Evolutionary conservation across 2,329 filamentous ascomycete genomes (phyloP).

Genomic region (Cordyceps militaris): DNA sequence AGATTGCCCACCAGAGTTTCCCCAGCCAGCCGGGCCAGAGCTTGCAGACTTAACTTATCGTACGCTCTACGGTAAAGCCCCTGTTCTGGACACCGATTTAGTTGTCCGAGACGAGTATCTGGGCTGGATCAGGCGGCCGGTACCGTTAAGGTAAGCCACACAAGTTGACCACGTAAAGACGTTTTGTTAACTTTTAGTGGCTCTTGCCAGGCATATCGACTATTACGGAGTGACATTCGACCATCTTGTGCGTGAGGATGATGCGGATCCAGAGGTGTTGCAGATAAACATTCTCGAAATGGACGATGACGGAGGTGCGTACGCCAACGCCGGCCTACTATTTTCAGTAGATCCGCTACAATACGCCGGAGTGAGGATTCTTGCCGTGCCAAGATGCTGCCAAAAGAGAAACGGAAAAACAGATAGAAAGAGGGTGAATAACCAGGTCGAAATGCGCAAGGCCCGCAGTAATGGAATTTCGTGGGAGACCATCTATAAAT

Average conservation of each 20-base stretch:
- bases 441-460: neutral
- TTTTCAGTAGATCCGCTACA: slow-evolving; percentile 30
- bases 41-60: slow-evolving; percentile 15
- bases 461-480: neutral
- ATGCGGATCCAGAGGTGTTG: slow-evolving; percentile 33
- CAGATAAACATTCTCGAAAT: slow-evolving; percentile 37
- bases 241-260: slow-evolving; percentile 28
- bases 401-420: neutral
- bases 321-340: slow-evolving; percentile 28
- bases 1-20: neutral
- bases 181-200: neutral
- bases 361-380: slow-evolving; percentile 31
- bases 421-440: too few species aligned
- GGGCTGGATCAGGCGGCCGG: slow-evolving; percentile 9
- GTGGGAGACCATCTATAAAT: too few species aligned
- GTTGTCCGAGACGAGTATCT: slow-evolving; percentile 19
- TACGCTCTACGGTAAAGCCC: slow-evolving; percentile 13
- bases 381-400: slow-evolving; percentile 25
- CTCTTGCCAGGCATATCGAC: slow-evolving; percentile 14
- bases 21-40: slow-evolving; percentile 13
- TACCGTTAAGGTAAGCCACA: neutral
- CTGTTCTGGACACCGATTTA: slow-evolving; percentile 6
- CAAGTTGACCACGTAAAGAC: neutral
- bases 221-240: slow-evolving; percentile 37
- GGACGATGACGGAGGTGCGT: slow-evolving; percentile 24